Evolutionary conservation across 2,329 filamentous ascomycete genomes (phyloP).

Genomic region (Neofusicoccum kwambonambiense): DNA sequence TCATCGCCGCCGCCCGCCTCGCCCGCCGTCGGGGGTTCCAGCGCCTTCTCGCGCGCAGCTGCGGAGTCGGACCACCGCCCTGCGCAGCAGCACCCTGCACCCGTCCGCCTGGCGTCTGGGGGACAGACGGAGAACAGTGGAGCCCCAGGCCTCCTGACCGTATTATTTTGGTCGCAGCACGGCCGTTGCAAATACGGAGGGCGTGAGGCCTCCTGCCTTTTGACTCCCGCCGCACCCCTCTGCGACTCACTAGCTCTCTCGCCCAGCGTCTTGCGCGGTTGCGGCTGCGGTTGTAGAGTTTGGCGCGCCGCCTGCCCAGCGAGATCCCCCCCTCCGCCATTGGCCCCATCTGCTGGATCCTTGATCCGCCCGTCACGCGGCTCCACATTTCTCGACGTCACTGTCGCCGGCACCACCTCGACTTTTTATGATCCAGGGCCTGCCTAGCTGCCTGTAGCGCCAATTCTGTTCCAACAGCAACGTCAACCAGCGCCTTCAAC

Average conservation of each 20-base stretch:
- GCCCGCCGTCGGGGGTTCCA: background rate
- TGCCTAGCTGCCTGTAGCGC: background rate
- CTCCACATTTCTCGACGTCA: constrained; percentile 20
- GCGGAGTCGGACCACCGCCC: background rate
- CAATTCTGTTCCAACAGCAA: background rate
- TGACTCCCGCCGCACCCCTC: background rate
- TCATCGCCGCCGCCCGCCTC: background rate
- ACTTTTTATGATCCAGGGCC: background rate
- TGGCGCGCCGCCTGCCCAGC: constrained; percentile 7
- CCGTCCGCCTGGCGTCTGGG: background rate
- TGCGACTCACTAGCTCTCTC: background rate
- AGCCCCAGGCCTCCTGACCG: constrained; percentile 12
- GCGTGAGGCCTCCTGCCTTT: constrained; percentile 2
- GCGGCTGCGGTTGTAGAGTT: constrained; percentile 6
- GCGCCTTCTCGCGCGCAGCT: background rate
- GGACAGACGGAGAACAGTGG: constrained; percentile 11
- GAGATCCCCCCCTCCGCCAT: constrained; percentile 13
- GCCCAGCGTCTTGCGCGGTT: background rate
- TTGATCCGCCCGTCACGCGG: constrained; percentile 8
- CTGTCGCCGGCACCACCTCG: constrained; percentile 8
- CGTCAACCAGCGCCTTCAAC: background rate
- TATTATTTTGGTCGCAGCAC: constrained; percentile 15
- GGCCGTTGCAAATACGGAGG: constrained; percentile 4
- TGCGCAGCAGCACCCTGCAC: background rate
- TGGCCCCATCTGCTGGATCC: constrained; percentile 7